Conservation (phyloP, 164 flowering plant species). For the Chimonanthus praecox region DNA sequence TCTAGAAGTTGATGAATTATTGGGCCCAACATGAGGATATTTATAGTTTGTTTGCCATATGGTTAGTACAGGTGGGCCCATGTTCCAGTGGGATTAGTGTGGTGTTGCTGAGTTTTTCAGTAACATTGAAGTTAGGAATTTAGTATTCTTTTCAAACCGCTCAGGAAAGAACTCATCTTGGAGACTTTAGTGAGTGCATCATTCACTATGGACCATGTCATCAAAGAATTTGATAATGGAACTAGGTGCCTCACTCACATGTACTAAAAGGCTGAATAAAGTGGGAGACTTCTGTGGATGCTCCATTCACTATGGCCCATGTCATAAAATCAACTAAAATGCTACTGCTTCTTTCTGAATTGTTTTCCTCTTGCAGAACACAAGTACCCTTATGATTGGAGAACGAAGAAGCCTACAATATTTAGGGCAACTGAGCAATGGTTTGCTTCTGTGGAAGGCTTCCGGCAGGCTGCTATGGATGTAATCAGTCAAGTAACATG, state of each 20-base stretch:
- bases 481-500: constrained; percentile 77
- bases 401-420: constrained; percentile 97
- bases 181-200: no score
- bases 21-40: neutral
- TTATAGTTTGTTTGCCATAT: neutral
- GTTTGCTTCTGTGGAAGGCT: constrained; percentile 99
- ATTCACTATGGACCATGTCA: no score
- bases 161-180: no score
- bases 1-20: neutral
- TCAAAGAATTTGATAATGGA: no score
- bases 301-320: no score
- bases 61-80: neutral
- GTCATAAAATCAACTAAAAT: neutral
- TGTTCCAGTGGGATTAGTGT: neutral
- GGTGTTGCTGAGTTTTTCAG: neutral
- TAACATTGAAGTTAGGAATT: neutral
- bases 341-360: neutral
- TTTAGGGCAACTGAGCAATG: constrained; percentile 99
- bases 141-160: no score
- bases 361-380: constrained; percentile 48
- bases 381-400: constrained; percentile 99
- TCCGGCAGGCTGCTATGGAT: constrained; percentile 71
- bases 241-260: no score
- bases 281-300: no score
- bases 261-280: no score